Evolutionary conservation across 345 rosid species (phyloP).

Genomic region (Rhodamnia rubescens): DNA sequence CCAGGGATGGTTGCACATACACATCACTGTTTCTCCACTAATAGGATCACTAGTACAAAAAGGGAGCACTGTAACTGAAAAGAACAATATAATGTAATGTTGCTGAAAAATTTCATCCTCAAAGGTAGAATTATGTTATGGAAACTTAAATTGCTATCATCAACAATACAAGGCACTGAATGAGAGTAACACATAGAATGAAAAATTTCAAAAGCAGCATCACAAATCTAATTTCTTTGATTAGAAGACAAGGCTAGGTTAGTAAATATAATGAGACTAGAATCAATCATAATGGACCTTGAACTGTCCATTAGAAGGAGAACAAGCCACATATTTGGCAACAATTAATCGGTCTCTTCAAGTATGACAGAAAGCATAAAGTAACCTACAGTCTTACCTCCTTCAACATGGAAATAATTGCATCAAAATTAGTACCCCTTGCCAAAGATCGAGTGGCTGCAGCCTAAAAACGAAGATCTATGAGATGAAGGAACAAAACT

Average conservation of each 20-base stretch:
- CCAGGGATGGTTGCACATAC: neutral
- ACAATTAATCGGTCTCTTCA: neutral
- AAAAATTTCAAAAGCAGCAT: neutral
- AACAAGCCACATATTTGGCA: neutral
- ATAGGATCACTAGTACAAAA: neutral
- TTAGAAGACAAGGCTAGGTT: neutral
- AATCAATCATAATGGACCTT: neutral
- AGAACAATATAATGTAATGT: neutral
- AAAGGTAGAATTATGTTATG: neutral
- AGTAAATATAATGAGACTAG: neutral
- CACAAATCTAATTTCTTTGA: neutral
- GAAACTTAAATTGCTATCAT: neutral
- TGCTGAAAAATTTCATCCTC: neutral
- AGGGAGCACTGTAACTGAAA: neutral
- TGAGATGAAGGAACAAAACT: neutral
- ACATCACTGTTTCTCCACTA: neutral
- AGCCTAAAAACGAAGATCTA: conserved; percentile 15
- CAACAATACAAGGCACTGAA: neutral
- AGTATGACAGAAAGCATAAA: neutral
- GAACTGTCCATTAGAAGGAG: neutral
- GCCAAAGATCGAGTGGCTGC: conserved; percentile 91
- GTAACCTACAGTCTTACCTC: conserved; percentile 31
- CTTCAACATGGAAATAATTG: conserved; percentile 63
- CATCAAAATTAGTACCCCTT: conserved; percentile 76
- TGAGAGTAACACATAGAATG: neutral